Evolutionary conservation across 306 rosid species (phyloP).

Genomic region (Fragaria iinumae): DNA sequence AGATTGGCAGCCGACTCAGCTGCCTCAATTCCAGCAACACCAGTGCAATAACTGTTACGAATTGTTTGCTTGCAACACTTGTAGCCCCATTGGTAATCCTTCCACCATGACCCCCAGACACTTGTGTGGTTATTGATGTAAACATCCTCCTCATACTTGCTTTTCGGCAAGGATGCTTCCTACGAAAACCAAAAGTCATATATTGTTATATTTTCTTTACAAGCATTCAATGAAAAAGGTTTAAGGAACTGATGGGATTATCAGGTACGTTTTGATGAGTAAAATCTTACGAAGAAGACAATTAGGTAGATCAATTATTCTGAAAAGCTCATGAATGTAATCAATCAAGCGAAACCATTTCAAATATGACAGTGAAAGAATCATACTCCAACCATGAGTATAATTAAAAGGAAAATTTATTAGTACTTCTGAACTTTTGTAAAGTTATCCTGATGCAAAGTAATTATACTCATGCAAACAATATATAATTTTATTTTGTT

Average conservation of each 20-base stretch:
- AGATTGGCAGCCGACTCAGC: conserved; percentile 46
- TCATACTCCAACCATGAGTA: neutral
- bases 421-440: neutral
- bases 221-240: neutral
- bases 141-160: conserved; percentile 57
- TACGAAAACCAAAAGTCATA: conserved; percentile 17
- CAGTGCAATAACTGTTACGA: conserved; percentile 59
- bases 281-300: neutral
- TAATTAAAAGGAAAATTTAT: neutral
- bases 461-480: neutral
- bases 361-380: neutral
- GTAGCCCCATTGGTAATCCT: conserved; percentile 70
- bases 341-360: neutral
- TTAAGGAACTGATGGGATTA: neutral
- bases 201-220: neutral
- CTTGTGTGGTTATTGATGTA: conserved; percentile 55
- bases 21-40: conserved; percentile 59
- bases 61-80: conserved; percentile 56
- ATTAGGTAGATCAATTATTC: neutral
- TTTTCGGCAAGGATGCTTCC: conserved; percentile 46
- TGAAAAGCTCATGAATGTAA: neutral
- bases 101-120: conserved; percentile 79
- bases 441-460: neutral
- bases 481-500: neutral
- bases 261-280: neutral